phyloP scores from a whole-genome alignment of 228 moss, liverwort and hornwort genomes.

The Sphagnum magellanicum region DNA sequence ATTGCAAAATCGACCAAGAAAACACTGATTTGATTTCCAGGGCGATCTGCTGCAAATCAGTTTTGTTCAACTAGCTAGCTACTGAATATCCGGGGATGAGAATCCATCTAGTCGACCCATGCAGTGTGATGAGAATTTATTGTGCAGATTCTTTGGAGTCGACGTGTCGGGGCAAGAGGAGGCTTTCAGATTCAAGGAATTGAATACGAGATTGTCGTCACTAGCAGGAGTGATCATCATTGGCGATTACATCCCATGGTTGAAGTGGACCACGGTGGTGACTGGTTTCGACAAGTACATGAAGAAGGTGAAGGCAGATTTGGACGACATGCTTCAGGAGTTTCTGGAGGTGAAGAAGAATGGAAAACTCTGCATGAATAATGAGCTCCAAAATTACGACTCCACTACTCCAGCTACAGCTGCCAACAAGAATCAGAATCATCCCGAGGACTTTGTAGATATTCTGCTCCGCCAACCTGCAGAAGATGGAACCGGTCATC shows the following conservation, averaged over 20 bases:
- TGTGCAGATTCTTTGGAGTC: not conserved
- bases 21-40: not conserved
- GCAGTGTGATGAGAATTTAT: not conserved
- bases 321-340: not conserved
- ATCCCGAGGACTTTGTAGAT: not conserved
- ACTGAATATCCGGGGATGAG: not conserved
- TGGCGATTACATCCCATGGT: constrained; percentile 3
- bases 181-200: too few relatives aligned
- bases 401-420: too few relatives aligned
- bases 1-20: not conserved
- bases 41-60: not conserved
- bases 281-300: not conserved
- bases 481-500: too few relatives aligned
- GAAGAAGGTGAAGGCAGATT: not conserved
- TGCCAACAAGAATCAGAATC: not conserved
- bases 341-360: not conserved
- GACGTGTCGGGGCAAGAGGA: not conserved
- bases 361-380: too few relatives aligned
- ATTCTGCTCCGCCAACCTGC: not conserved
- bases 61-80: not conserved
- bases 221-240: not conserved
- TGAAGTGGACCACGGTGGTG: not conserved
- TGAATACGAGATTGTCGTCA: not conserved
- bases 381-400: too few relatives aligned
- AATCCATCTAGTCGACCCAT: too few relatives aligned